Evolutionary conservation across 1,284 basidiomycete species (phyloP).

Genomic region (Rhodotorula sp.): DNA sequence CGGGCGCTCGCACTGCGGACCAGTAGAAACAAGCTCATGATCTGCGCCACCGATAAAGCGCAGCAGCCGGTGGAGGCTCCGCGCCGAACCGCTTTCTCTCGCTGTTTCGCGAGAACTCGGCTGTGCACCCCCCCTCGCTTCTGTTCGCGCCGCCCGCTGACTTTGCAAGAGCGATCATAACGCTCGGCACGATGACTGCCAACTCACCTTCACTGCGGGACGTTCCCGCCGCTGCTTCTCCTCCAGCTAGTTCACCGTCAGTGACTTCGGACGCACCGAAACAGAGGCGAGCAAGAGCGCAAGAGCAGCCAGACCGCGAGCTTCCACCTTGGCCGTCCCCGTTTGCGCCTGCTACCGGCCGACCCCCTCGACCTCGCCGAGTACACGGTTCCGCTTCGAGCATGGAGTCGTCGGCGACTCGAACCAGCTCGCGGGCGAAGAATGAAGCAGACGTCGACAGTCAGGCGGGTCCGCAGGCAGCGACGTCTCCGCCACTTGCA

Average conservation of each 20-base stretch:
- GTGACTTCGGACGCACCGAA: not conserved
- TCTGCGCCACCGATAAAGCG: not conserved
- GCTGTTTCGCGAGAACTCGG: not conserved
- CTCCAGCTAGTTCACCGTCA: not conserved
- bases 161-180: not conserved
- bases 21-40: no score
- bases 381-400: not conserved
- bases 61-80: not conserved
- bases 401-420: no score
- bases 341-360: not conserved
- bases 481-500: not conserved
- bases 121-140: not conserved
- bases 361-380: not conserved
- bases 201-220: not conserved
- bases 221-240: not conserved
- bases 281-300: not conserved
- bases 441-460: not conserved
- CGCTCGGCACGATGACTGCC: not conserved
- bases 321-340: not conserved
- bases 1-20: no score
- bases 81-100: not conserved
- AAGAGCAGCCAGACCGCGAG: not conserved
- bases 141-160: not conserved
- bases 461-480: not conserved
- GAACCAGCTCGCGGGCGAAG: not conserved